Percentiles rank a stretch among this genome's conserved stretches.
Evolutionary conservation across 495 filamentous ascomycete species (phyloP).

Genomic region (Terfezia claveryi): DNA sequence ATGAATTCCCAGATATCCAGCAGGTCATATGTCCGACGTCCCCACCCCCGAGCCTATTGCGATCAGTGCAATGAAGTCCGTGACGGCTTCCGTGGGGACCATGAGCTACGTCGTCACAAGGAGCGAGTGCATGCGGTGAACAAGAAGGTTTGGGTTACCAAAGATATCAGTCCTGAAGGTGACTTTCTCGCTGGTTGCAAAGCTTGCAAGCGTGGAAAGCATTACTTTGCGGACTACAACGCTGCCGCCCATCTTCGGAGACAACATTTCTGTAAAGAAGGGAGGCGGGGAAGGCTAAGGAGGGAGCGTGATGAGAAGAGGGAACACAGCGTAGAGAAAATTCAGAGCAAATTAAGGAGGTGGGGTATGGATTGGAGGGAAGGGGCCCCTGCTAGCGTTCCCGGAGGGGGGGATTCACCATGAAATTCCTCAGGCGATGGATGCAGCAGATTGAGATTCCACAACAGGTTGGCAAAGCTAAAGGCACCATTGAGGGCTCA

Average conservation of each 20-base stretch:
- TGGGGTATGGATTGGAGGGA: neutral
- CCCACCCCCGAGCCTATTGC: conserved; percentile 27
- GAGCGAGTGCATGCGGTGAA: conserved; percentile 53
- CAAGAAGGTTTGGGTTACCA: conserved; percentile 54
- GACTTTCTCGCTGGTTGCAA: conserved; percentile 68
- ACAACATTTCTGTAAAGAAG: conserved; percentile 42
- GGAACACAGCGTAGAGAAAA: neutral
- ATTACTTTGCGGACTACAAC: conserved; percentile 86
- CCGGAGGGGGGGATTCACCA: neutral
- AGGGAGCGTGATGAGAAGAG: neutral
- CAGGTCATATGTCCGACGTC: too few relatives aligned
- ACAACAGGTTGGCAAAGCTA: neutral
- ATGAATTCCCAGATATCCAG: too few relatives aligned
- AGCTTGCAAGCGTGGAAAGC: conserved; percentile 49
- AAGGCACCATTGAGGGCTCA: neutral
- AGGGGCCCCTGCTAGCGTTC: neutral
- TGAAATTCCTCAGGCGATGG: neutral
- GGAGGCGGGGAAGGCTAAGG: neutral
- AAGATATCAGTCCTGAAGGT: conserved; percentile 32
- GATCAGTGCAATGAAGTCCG: conserved; percentile 50
- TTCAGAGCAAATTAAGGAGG: neutral
- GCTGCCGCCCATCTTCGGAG: conserved; percentile 79
- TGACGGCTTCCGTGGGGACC: conserved; percentile 78
- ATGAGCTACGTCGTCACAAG: conserved; percentile 73
- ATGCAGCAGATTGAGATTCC: neutral